Conservation (phyloP, 345 rosid genomes). For the Theobroma cacao region DNA sequence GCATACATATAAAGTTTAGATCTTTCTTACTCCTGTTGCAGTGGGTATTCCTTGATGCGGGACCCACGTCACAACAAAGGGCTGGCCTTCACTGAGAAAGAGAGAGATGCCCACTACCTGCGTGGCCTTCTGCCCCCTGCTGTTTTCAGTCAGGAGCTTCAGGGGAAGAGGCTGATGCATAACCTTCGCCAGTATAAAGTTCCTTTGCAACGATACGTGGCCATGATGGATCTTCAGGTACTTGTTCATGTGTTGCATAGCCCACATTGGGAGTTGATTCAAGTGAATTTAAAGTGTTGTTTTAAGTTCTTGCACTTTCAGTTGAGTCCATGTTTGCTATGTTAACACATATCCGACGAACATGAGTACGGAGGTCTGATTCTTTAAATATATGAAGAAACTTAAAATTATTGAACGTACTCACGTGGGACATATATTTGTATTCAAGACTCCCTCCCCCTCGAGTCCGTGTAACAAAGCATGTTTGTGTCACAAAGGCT, state of each 20-base stretch:
- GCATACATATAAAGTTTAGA: background rate
- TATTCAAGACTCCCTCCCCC: too few relatives aligned
- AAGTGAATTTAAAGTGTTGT: background rate
- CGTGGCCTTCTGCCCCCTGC: constrained; percentile 93
- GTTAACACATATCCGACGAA: too few relatives aligned
- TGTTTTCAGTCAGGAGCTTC: constrained; percentile 68
- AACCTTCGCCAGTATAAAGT: constrained; percentile 77
- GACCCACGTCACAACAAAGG: constrained; percentile 94
- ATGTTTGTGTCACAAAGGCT: background rate
- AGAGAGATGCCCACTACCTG: constrained; percentile 92
- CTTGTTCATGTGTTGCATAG: constrained; percentile 3
- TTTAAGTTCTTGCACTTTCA: background rate
- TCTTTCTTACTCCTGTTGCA: constrained; percentile 23
- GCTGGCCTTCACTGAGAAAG: constrained; percentile 73
- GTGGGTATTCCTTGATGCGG: constrained; percentile 82
- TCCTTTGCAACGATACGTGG: constrained; percentile 86
- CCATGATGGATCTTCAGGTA: constrained; percentile 98
- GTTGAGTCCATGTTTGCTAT: background rate
- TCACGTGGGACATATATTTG: too few relatives aligned
- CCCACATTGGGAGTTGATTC: background rate
- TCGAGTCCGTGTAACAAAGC: too few relatives aligned
- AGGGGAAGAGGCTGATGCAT: constrained; percentile 76
- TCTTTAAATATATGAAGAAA: too few relatives aligned
- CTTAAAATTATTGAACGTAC: too few relatives aligned
- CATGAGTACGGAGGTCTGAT: too few relatives aligned